A percentile compares a stretch with the other conserved stretches of the same genome.
Conservation (phyloP, 768 basidiomycete species). For the Mycena vitilis region DNA sequence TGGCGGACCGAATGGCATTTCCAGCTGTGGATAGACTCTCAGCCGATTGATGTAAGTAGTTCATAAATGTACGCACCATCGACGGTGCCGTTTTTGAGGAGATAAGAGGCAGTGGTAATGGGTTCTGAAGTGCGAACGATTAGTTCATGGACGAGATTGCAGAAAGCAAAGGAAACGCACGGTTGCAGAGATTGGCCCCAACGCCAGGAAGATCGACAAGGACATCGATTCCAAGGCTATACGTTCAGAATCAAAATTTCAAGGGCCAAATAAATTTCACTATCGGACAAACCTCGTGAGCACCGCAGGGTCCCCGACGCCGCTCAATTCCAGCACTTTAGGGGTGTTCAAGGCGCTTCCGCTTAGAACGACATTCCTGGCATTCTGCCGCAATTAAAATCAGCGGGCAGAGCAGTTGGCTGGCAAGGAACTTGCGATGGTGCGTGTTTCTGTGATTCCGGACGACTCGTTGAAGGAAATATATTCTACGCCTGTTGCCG, state of each 20-base stretch:
- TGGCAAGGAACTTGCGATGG: slow-evolving; percentile 8
- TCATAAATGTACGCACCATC: slow-evolving; percentile 20
- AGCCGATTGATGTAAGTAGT: no score
- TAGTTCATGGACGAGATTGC: not conserved
- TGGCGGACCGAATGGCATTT: slow-evolving; percentile 25
- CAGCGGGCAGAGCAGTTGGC: not conserved
- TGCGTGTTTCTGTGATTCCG: slow-evolving; percentile 8
- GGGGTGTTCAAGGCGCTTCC: slow-evolving; percentile 28
- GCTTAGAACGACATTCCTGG: slow-evolving; percentile 26
- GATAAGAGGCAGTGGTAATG: slow-evolving; percentile 21
- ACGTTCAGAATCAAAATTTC: not conserved
- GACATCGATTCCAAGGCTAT: slow-evolving; percentile 21
- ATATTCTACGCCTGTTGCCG: slow-evolving; percentile 32
- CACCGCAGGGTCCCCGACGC: slow-evolving; percentile 26
- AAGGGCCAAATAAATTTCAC: not conserved
- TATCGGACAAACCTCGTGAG: slow-evolving; percentile 10
- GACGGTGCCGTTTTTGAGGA: slow-evolving; percentile 26
- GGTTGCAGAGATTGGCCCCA: slow-evolving; percentile 31
- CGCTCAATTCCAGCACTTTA: slow-evolving; percentile 30
- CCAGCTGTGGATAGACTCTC: slow-evolving; percentile 23
- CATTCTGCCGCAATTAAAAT: slow-evolving; percentile 4
- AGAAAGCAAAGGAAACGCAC: slow-evolving; percentile 15
- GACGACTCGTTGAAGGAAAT: slow-evolving; percentile 10
- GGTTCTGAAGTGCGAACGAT: slow-evolving; percentile 7
- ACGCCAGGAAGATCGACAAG: slow-evolving; percentile 24